phyloP scores from a whole-genome alignment of 768 basidiomycete genomes.

The Lactifluus subvellereus region DNA sequence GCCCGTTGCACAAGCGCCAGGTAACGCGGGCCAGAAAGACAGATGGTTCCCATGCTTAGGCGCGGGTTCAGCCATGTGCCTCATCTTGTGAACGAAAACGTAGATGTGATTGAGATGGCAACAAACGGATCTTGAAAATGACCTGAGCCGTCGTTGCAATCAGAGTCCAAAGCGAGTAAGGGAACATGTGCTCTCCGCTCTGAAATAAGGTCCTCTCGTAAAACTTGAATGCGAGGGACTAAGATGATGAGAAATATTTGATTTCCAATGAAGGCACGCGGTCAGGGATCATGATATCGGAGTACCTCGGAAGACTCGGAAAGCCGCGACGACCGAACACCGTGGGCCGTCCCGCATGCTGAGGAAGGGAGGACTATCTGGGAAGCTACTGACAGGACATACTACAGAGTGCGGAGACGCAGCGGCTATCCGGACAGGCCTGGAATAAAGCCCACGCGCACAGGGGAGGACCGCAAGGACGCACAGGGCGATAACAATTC shows the following conservation, averaged over 20 bases:
- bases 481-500: too few relatives aligned
- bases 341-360: not conserved
- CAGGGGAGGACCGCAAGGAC: too few relatives aligned
- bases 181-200: not conserved
- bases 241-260: not conserved
- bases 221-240: too few relatives aligned
- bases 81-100: not conserved
- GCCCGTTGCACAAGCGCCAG: not conserved
- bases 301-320: not conserved
- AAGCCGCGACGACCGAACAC: constrained; percentile 1
- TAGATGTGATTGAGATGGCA: not conserved
- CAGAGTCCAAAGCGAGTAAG: not conserved
- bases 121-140: not conserved
- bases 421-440: too few relatives aligned
- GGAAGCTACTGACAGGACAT: too few relatives aligned
- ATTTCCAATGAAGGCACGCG: not conserved
- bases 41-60: not conserved
- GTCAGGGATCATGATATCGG: not conserved
- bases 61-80: not conserved
- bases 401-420: too few relatives aligned
- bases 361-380: too few relatives aligned
- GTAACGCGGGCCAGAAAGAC: not conserved
- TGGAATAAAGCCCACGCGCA: too few relatives aligned
- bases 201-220: too few relatives aligned
- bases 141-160: not conserved